phyloP scores from a whole-genome alignment of 805 yeast species.

The Schizosaccharomyces osmophilus region DNA sequence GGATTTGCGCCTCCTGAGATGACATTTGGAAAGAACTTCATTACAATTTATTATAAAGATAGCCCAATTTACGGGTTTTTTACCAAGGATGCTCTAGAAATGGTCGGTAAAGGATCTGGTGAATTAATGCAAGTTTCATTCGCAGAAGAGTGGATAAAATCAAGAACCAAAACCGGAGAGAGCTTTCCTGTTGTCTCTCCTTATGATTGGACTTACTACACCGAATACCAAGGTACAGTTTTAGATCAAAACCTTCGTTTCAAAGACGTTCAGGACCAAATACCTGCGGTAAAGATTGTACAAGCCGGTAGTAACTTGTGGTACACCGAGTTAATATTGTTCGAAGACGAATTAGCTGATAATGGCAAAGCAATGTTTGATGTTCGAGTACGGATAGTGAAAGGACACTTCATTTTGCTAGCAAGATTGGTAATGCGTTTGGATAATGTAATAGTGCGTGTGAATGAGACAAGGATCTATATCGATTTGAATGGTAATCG shows the following conservation, averaged over 20 bases:
- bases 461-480: slow-evolving; percentile 64
- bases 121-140: slow-evolving; percentile 47
- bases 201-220: slow-evolving; percentile 90
- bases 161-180: slow-evolving; percentile 7
- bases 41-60: slow-evolving; percentile 24
- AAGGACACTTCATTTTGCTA: slow-evolving; percentile 44
- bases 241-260: not conserved
- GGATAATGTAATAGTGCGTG: slow-evolving; percentile 65
- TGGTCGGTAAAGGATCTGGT: slow-evolving; percentile 28
- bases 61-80: slow-evolving; percentile 31
- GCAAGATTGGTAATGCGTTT: slow-evolving; percentile 66
- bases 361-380: slow-evolving; percentile 67
- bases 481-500: slow-evolving; percentile 44
- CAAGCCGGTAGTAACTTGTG: slow-evolving; percentile 20
- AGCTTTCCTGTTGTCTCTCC: slow-evolving; percentile 38
- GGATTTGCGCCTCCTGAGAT: slow-evolving; percentile 84
- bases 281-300: slow-evolving; percentile 11
- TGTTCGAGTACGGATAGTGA: slow-evolving; percentile 75
- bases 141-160: slow-evolving; percentile 51
- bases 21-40: slow-evolving; percentile 73
- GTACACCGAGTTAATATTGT: slow-evolving; percentile 68
- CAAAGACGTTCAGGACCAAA: slow-evolving; percentile 31
- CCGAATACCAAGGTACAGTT: slow-evolving; percentile 39
- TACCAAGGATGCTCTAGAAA: slow-evolving; percentile 52
- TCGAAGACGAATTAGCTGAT: slow-evolving; percentile 90